Conservation (phyloP, 192 early-diverging fungal species). For the Lobosporangium transversale region DNA sequence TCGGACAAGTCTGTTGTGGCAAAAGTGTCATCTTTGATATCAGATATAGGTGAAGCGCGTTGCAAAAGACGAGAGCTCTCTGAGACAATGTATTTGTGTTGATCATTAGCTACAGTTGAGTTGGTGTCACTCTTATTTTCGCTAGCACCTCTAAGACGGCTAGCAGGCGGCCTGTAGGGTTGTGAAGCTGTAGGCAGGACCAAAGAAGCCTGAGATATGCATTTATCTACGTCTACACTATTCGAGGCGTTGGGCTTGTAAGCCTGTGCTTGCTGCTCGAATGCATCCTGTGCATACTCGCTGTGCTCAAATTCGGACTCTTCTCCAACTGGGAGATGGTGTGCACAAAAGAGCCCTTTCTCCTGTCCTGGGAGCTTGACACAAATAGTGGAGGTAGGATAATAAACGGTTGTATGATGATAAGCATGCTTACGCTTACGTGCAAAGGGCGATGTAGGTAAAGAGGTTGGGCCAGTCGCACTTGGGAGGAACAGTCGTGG, state of each 20-base stretch:
- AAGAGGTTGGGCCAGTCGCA: constrained; percentile 29
- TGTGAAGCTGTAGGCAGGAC: constrained; percentile 13
- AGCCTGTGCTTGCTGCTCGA: constrained; percentile 8
- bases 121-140: constrained; percentile 21
- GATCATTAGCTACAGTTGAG: constrained; percentile 5
- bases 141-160: constrained; percentile 22
- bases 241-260: neutral
- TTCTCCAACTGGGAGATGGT: constrained; percentile 23
- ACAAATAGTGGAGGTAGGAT: constrained; percentile 22
- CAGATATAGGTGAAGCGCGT: constrained; percentile 1
- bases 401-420: constrained; percentile 9
- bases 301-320: constrained; percentile 17
- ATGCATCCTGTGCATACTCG: constrained; percentile 6
- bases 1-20: neutral
- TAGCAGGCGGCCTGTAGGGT: constrained; percentile 45
- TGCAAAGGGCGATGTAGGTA: constrained; percentile 41
- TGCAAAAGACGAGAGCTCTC: constrained; percentile 6
- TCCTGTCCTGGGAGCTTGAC: constrained; percentile 34
- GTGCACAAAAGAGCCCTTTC: constrained; percentile 1
- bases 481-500: constrained; percentile 43
- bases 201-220: constrained; percentile 51
- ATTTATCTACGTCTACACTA: constrained; percentile 21
- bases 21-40: neutral
- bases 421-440: constrained; percentile 47
- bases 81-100: neutral